Conservation (phyloP, 352 stramenopile species). For the Albugo laibachii region DNA sequence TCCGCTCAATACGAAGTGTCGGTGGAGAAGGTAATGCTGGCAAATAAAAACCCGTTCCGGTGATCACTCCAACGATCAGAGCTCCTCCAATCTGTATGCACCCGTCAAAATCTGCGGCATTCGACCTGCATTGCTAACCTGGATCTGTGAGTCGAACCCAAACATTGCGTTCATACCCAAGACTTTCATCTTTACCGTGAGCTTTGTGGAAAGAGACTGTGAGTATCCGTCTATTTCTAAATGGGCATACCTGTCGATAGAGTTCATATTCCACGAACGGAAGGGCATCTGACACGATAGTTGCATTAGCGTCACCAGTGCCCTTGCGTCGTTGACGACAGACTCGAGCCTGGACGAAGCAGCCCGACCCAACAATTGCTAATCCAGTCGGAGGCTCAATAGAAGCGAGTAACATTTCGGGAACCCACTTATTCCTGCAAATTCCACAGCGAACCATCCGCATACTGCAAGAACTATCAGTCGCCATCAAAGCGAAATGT, state of each 20-base stretch:
- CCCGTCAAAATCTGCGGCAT: not conserved
- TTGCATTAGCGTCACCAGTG: constrained; percentile 87
- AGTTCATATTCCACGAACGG: constrained; percentile 98
- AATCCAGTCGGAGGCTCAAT: constrained; percentile 69
- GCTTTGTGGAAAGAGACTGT: constrained; percentile 11
- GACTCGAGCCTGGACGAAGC: constrained; percentile 92
- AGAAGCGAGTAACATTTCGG: constrained; percentile 85
- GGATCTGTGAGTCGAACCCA: constrained; percentile 81
- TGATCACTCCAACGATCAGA: constrained; percentile 80
- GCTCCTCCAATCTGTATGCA: constrained; percentile 53
- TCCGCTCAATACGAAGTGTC: constrained; percentile 85
- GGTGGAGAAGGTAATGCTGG: constrained; percentile 88
- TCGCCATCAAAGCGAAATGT: not conserved
- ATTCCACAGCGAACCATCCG: constrained; percentile 90
- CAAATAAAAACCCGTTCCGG: constrained; percentile 81
- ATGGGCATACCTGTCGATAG: constrained; percentile 78
- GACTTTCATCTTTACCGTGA: constrained; percentile 82
- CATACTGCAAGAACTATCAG: constrained; percentile 46
- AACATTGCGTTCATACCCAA: constrained; percentile 95
- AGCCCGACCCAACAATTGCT: constrained; percentile 78
- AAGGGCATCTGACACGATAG: constrained; percentile 90
- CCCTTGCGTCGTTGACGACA: constrained; percentile 84
- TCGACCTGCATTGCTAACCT: constrained; percentile 12
- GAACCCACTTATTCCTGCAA: constrained; percentile 96
- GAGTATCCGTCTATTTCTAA: not conserved